A percentile compares a stretch with the other conserved stretches of the same genome.
phyloP scores from a whole-genome alignment of 331 rosid genomes.

The Erythrophleum ivorense region DNA sequence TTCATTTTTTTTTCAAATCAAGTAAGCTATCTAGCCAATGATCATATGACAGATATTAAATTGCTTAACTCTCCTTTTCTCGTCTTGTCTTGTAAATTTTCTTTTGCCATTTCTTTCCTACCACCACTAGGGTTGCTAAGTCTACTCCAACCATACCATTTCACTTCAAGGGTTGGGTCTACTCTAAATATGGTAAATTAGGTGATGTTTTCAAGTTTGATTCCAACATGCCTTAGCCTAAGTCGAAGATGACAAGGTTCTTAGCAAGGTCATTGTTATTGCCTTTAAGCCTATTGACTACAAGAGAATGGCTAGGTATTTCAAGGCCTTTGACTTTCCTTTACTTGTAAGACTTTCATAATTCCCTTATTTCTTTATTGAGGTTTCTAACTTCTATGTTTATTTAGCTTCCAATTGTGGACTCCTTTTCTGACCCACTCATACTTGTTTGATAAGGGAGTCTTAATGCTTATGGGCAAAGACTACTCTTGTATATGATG shows the following conservation, averaged over 20 bases:
- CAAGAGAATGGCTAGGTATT: conserved; percentile 49
- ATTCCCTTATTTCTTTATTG: no score
- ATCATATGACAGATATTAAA: no score
- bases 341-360: conserved; percentile 41
- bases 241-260: conserved; percentile 56
- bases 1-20: no score
- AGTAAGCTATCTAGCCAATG: no score
- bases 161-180: conserved; percentile 64
- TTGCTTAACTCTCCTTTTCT: no score
- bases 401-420: no score
- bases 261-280: conserved; percentile 70
- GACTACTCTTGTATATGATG: conserved; percentile 33
- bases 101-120: no score
- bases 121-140: background rate
- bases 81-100: no score
- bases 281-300: conserved; percentile 64
- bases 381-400: no score
- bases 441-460: no score
- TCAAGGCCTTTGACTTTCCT: conserved; percentile 42
- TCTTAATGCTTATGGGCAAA: no score
- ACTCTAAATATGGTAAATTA: conserved; percentile 56
- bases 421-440: no score
- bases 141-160: conserved; percentile 39
- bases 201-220: conserved; percentile 58
- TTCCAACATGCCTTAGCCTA: conserved; percentile 50